Percentiles rank a stretch among this genome's conserved stretches.
Conservation (phyloP, 495 filamentous ascomycete species). For the Neurospora sp. region DNA sequence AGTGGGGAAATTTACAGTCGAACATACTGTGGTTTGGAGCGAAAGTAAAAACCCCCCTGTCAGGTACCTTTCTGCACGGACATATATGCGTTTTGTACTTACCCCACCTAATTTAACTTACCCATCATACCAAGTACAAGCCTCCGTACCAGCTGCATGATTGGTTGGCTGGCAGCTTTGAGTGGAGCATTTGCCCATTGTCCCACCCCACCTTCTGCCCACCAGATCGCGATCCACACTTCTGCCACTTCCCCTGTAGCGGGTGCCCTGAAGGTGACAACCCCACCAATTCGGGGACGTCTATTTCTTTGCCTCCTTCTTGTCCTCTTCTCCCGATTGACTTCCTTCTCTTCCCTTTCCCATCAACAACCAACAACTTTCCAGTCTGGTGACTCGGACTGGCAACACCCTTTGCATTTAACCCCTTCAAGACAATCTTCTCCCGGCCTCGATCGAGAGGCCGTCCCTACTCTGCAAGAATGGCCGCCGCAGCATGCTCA, state of each 20-base stretch:
- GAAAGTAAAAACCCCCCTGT: too few species aligned
- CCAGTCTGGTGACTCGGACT: background rate
- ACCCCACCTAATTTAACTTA: too few species aligned
- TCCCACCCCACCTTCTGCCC: background rate
- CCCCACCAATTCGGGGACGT: background rate
- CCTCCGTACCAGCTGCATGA: background rate
- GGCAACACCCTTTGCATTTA: background rate
- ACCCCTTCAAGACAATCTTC: background rate
- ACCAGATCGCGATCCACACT: background rate
- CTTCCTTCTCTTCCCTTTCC: background rate
- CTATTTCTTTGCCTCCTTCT: background rate
- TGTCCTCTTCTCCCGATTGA: background rate
- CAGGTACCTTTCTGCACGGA: too few species aligned
- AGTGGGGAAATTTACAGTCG: too few species aligned
- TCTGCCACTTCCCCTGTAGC: background rate
- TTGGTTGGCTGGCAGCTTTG: background rate
- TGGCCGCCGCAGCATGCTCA: constrained; percentile 13
- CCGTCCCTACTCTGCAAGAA: constrained; percentile 17
- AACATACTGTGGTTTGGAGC: too few species aligned
- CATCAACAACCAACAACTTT: background rate
- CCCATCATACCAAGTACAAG: too few species aligned
- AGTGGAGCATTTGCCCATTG: background rate
- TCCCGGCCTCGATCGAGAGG: constrained; percentile 14
- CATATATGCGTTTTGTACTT: too few species aligned
- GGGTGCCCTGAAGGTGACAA: background rate